Base-by-base conservation (phyloP, 352 stramenopile genomes). In the Globisporangium paroecandrum region DNA sequence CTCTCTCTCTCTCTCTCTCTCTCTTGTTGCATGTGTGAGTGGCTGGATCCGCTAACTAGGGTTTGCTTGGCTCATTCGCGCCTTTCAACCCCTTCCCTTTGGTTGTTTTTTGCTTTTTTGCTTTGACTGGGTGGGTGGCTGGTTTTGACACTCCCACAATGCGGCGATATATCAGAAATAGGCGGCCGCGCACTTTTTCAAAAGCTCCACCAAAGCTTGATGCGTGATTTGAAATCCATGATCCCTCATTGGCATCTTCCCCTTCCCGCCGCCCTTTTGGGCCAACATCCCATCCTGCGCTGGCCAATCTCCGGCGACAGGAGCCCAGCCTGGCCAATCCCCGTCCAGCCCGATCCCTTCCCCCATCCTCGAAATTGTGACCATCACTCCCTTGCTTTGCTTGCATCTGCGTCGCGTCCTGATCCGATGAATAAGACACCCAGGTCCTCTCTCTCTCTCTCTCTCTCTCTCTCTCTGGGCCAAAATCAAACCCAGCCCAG, bases 91-190 rank as follows among this genome's bases (percentile, higher is more conserved):
- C 41, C 41, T 49, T 49, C 41, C 41, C 41, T 38, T 38, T 38
- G 5, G 32, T 38, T 38, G 41, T 18, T n/a, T 49, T 49, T 49
- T 20, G 1, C 0, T 7, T 22, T 51, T 51, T 22, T 20, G 36
- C 12, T 13, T 13, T 46, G 12, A 12, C 4, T 46, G 38, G 38
- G 29, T 32, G 29, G 29, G 4, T 32, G 5, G 29, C 1, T 32
- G 29, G 29, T 32, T 46, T 46, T 46, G 38, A 46, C 38, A 46
- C 38, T 46, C 10, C 4, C 49, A 55, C 49, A 55, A 55, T 55
- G 49, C 49, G n/a, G 49, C 49, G 49, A 25, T 20, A 55, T 55
- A 55, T 55, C 49, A 55, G 49, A 55, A 55, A 55, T 55, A 55
- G 47, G 38, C 38, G 38, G 38, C 38, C 12, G 38, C 38, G 2